Evolutionary conservation across 305 asterid genomes (phyloP).

Genomic region (Solanum aculeatissimum): DNA sequence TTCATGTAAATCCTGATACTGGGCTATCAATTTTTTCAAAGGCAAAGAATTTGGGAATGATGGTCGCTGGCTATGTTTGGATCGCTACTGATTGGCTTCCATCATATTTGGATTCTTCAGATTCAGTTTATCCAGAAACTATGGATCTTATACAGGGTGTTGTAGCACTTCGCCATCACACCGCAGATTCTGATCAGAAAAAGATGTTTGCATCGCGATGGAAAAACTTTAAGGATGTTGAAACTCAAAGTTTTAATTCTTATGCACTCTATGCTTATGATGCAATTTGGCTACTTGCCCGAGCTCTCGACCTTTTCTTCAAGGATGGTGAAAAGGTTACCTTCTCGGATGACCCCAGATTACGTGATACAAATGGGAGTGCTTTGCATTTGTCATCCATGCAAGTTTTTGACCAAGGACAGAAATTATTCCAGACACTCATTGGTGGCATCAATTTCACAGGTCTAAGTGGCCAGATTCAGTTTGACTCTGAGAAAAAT

Average conservation of each 20-base stretch:
- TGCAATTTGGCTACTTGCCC: conserved; percentile 76
- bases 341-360: conserved; percentile 52
- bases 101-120: conserved; percentile 45
- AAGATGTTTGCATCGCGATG: conserved; percentile 34
- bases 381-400: conserved; percentile 37
- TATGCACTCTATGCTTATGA: conserved; percentile 87
- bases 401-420: conserved; percentile 60
- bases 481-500: conserved; percentile 56
- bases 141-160: conserved; percentile 63
- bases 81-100: conserved; percentile 92
- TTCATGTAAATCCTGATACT: conserved; percentile 47
- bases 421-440: conserved; percentile 40
- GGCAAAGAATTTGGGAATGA: conserved; percentile 72
- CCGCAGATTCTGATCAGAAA: conserved; percentile 55
- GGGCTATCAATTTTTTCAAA: conserved; percentile 47
- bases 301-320: conserved; percentile 58
- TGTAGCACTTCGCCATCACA: conserved; percentile 64
- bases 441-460: conserved; percentile 30
- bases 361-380: conserved; percentile 28
- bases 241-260: conserved; percentile 42
- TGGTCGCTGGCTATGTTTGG: conserved; percentile 78
- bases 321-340: conserved; percentile 32
- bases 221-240: conserved; percentile 28
- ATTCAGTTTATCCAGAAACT: conserved; percentile 21
- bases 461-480: conserved; percentile 55